Base-by-base conservation (phyloP, 2,329 filamentous ascomycete genomes). In the Penicillium sp. region DNA sequence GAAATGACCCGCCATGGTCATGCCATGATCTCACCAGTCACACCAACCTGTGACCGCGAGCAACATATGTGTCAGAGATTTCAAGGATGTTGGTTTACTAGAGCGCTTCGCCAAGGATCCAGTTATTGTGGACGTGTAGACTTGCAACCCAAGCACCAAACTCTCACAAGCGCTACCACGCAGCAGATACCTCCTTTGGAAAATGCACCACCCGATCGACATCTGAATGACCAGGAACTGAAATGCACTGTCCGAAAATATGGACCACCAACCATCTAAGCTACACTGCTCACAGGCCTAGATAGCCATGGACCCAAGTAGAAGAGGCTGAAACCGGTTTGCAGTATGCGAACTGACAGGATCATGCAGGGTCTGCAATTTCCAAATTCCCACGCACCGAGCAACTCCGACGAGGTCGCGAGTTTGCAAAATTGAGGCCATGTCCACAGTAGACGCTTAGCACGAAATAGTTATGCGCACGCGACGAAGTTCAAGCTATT, bases 381-480 rank as follows among this genome's bases (percentile, higher is more conserved):
- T 39, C 36, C 27, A 27, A 9, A 13, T 34, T 43, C 22, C n/a
- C 27, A 38, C 44, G 34, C 34, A 36, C 34, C 34, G 6, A 36
- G 34, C 34, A 36, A 27, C 24, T 27, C 24, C 24, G 24, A 27
- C 47, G 47, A 53, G 44, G 49, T 42, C 24, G 5, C 29, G 9
- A 2, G 31, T n/a, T 38, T 43, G 42, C 46, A 48, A n/a, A 38
- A 31, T 48, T 18, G 24, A 27, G 24, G 24, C 24, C 24, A 27
- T 27, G 3, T 27, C 44, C 49, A 59, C 56, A 24, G 6, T 38
- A 22, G 32, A 43, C 38, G 36, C 54, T 52, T 57, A 32, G 42
- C n/a, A n/a, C 47, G 10, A 47, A 59, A 46, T 32, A 44, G 54
- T 52, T 31, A 52, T 54, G 38, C 18, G 52, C 32, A 39, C 18